Conservation (phyloP, 1,284 basidiomycete species). For the Cutaneotrichosporon mucoides region DNA sequence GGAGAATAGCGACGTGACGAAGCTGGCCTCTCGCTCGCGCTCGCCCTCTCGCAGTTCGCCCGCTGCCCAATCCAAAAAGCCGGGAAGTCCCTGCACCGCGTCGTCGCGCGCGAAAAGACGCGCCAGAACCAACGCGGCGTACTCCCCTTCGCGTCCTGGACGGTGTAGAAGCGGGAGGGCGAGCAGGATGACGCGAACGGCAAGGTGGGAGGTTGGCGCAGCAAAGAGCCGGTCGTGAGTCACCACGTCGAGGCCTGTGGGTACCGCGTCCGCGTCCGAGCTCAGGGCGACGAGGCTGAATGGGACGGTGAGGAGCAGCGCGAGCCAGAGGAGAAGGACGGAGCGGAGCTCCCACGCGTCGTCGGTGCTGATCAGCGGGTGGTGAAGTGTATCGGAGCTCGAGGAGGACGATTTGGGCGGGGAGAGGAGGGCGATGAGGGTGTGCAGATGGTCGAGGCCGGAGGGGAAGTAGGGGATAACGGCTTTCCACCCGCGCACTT, state of each 20-base stretch:
- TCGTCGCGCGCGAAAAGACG: constrained; percentile 45
- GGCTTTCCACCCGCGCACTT: constrained; percentile 86
- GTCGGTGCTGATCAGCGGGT: constrained; percentile 31
- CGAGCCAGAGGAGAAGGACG: constrained; percentile 83
- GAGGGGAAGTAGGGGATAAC: constrained; percentile 92
- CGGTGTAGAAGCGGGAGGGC: constrained; percentile 38
- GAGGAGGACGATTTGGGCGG: constrained; percentile 48
- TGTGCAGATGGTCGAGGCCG: constrained; percentile 71
- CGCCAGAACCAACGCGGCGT: constrained; percentile 44
- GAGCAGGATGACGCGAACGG: constrained; percentile 53
- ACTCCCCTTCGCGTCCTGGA: constrained; percentile 45
- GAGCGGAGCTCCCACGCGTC: constrained; percentile 76
- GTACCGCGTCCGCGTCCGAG: constrained; percentile 1
- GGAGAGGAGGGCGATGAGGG: constrained; percentile 66
- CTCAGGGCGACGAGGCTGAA: constrained; percentile 79
- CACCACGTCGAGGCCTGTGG: constrained; percentile 56
- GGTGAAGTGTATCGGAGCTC: constrained; percentile 36
- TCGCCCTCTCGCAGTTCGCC: constrained; percentile 36
- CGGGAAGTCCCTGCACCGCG: constrained; percentile 30
- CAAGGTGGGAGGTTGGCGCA: constrained; percentile 59
- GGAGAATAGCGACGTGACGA: constrained; percentile 33
- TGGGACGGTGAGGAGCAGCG: constrained; percentile 88
- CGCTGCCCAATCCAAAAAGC: constrained; percentile 37
- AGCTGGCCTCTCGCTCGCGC: constrained; percentile 34
- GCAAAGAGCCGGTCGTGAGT: constrained; percentile 66